Base-by-base conservation (phyloP, 1,284 basidiomycete species). In the Fistulina hepatica region DNA sequence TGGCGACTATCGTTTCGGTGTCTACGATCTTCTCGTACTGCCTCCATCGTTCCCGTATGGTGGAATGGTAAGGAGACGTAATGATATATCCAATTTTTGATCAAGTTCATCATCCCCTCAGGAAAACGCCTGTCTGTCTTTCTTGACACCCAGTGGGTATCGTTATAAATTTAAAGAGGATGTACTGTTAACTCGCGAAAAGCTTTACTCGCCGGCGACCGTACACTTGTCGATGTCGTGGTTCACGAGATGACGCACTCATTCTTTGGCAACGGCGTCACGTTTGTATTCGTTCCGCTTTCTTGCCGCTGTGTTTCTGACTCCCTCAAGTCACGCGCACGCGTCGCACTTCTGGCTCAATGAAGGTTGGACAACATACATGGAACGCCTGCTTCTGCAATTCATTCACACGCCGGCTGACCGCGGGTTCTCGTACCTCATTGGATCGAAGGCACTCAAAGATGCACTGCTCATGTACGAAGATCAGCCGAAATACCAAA, bases 1-100 rank as follows among this genome's bases (percentile, higher is more conserved):
- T 2, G 73, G 71, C 0, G 65, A 73, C 0, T 98, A 97, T 58
- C 67, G 69, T 34, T 97, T 94, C 62, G 84, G 85, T 2, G 81
- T 92, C 3, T 97, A 92, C 53, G 92, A 97, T 56, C 61, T 93
- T 6, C 67, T 97, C 21, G 83, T 97, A n/a, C 67, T 97, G 6
- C 94, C 94, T 0, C 83, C 90, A 11, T 86, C 85, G 0, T 97
- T 97, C 69, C 93, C 93, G 0, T 97, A 85, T 54, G 85, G 86
- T 24, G 86, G 88, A 47, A 83, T 88, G 88, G 80, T 81, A 47
- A 48, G 67, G 48, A 12, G 8, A 13, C 20, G 13, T 37, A 9
- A 19, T 52, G 31, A 25, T 33, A 22, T 24, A 6, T 36, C 11
- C 27, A 4, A 6, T 17, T 24, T 36, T 40, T 37, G 31, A 32